A percentile compares a stretch with the other conserved stretches of the same genome.
Evolutionary conservation across 768 basidiomycete genomes (phyloP).

Genomic region (Thelephora aurantiotincta): DNA sequence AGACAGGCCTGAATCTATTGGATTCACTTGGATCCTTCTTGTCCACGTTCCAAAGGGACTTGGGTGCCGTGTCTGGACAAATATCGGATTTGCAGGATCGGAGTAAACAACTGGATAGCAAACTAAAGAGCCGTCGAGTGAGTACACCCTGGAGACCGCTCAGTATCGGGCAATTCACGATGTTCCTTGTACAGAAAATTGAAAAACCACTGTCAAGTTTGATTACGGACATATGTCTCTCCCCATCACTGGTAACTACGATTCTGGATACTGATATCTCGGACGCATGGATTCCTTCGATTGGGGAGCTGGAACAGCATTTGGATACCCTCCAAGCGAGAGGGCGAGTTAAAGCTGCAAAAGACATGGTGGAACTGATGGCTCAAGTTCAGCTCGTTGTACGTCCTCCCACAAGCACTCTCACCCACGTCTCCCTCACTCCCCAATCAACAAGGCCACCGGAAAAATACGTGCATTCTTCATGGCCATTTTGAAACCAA

Average conservation of each 20-base stretch:
- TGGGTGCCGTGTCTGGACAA: slow-evolving; percentile 90
- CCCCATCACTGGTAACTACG: slow-evolving; percentile 60
- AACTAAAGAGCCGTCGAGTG: slow-evolving; percentile 76
- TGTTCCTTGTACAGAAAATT: slow-evolving; percentile 44
- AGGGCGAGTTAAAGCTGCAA: slow-evolving; percentile 74
- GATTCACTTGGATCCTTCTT: slow-evolving; percentile 85
- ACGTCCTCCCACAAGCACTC: slow-evolving; percentile 16
- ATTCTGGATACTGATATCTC: slow-evolving; percentile 78
- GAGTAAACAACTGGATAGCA: slow-evolving; percentile 81
- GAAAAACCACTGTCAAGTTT: slow-evolving; percentile 78
- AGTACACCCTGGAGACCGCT: slow-evolving; percentile 15
- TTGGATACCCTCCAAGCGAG: slow-evolving; percentile 57
- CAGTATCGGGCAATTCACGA: slow-evolving; percentile 2
- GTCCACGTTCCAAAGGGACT: slow-evolving; percentile 88
- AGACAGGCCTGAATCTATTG: slow-evolving; percentile 81
- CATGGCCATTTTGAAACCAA: slow-evolving; percentile 68
- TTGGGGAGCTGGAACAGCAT: slow-evolving; percentile 69
- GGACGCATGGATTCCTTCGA: slow-evolving; percentile 77
- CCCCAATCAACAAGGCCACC: slow-evolving; percentile 50
- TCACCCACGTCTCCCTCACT: background rate
- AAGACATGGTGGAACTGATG: slow-evolving; percentile 67
- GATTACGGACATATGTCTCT: slow-evolving; percentile 66
- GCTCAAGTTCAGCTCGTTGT: slow-evolving; percentile 87
- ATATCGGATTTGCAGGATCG: slow-evolving; percentile 88
- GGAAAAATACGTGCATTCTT: slow-evolving; percentile 84